A percentile compares a stretch with the other conserved stretches of the same genome.
Evolutionary conservation across 2,329 filamentous ascomycete genomes (phyloP).

Genomic region (Bipolaris sorokiniana): DNA sequence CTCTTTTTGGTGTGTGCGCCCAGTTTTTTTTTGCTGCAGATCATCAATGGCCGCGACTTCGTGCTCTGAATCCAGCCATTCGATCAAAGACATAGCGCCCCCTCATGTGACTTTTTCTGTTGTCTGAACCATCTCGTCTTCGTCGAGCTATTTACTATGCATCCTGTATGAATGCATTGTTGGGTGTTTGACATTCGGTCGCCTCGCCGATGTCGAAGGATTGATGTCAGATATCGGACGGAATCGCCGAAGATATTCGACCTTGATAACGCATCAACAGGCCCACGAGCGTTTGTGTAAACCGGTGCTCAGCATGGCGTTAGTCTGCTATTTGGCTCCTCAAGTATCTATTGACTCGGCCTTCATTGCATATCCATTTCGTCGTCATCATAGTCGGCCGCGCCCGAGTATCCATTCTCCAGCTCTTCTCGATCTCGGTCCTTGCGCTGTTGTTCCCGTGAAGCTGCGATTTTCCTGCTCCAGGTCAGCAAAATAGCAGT

Average conservation of each 20-base stretch:
- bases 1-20: neutral
- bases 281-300: neutral
- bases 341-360: neutral
- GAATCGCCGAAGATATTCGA: neutral
- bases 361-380: conserved; percentile 48
- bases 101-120: neutral
- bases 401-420: conserved; percentile 59
- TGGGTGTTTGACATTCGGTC: neutral
- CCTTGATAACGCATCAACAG: neutral
- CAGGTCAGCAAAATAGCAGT: conserved; percentile 11
- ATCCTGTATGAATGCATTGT: neutral
- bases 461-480: conserved; percentile 75
- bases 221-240: neutral
- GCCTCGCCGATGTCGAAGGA: too few species aligned
- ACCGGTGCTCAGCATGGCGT: neutral
- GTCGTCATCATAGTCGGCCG: conserved; percentile 66
- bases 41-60: neutral
- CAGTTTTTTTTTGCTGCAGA: neutral
- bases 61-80: neutral
- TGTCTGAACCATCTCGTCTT: neutral
- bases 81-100: neutral
- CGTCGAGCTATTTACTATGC: neutral
- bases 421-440: conserved; percentile 77
- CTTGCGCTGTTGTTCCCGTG: conserved; percentile 75
- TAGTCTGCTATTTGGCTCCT: neutral